Conservation (phyloP, 805 yeast species). For the Monosporozyma siamensis region DNA sequence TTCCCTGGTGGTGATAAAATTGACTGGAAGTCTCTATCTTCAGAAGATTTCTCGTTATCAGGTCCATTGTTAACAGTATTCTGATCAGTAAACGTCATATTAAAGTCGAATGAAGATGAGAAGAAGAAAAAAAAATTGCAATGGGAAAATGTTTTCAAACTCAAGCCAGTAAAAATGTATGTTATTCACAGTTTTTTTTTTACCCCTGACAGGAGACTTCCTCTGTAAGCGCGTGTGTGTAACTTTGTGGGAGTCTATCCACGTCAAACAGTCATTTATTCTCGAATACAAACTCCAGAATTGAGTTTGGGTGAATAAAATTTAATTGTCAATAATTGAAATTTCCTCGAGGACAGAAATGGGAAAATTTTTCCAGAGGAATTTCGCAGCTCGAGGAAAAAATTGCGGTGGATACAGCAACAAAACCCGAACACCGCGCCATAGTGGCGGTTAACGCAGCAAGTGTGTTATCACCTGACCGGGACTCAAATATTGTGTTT, state of each 20-base stretch:
- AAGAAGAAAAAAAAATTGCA: background rate
- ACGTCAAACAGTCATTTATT: too few relatives aligned
- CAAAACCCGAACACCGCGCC: slow-evolving; percentile 4
- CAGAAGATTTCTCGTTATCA: slow-evolving; percentile 1
- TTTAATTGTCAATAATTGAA: too few relatives aligned
- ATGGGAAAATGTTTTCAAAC: background rate
- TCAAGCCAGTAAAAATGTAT: background rate
- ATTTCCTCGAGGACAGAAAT: background rate
- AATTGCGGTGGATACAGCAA: background rate
- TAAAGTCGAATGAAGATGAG: background rate
- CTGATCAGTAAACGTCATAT: background rate
- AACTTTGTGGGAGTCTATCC: too few relatives aligned
- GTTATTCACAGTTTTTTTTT: background rate
- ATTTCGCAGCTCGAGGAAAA: slow-evolving; percentile 1
- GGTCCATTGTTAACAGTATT: background rate
- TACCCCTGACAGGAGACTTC: background rate
- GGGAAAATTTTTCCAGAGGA: slow-evolving; percentile 4
- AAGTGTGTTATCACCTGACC: slow-evolving; percentile 25
- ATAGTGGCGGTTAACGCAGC: background rate
- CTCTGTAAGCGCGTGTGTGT: background rate
- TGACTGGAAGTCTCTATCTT: slow-evolving; percentile 6
- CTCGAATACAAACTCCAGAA: too few relatives aligned
- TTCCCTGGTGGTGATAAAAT: slow-evolving; percentile 11
- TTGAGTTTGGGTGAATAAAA: too few relatives aligned
- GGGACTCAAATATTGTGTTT: slow-evolving; percentile 35